Conservation (phyloP, 176 grass and related monocot species). For the Eremochloa ophiuroides region DNA sequence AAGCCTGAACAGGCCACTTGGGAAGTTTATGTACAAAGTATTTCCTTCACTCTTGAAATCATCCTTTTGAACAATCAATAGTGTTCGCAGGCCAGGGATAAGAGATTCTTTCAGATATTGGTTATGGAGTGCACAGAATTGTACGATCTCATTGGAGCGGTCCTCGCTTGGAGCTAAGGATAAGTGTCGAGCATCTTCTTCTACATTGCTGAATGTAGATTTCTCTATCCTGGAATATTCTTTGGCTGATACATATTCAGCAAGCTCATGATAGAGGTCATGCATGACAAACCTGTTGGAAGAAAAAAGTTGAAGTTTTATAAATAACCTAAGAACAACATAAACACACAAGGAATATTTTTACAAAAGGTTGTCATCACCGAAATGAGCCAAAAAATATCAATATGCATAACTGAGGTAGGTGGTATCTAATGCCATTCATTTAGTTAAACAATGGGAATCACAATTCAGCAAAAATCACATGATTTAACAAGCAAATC, state of each 20-base stretch:
- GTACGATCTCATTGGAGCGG: not conserved
- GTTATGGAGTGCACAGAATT: not conserved
- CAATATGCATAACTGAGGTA: not conserved
- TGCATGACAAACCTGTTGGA: constrained; percentile 32
- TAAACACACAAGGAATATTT: constrained; percentile 1
- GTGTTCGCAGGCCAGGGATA: not conserved
- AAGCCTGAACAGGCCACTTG: not conserved
- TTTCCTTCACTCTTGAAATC: not conserved
- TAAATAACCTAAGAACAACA: constrained; percentile 7
- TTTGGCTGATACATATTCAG: constrained; percentile 21
- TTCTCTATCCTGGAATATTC: constrained; percentile 22
- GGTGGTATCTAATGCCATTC: not conserved
- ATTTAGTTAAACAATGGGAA: not conserved
- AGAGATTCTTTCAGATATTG: constrained; percentile 5
- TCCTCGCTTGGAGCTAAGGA: constrained; percentile 21
- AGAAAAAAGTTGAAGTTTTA: not conserved
- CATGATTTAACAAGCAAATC: not conserved
- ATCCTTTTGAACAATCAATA: constrained; percentile 27
- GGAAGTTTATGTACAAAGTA: constrained; percentile 23
- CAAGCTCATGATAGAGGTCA: constrained; percentile 33
- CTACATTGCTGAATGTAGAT: constrained; percentile 5
- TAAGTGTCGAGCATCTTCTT: constrained; percentile 18
- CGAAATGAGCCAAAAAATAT: constrained; percentile 4
- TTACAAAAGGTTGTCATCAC: not conserved
- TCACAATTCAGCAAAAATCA: not conserved